Base-by-base conservation (phyloP, 2,329 filamentous ascomycete genomes). In the Mollisiaceae sp. region DNA sequence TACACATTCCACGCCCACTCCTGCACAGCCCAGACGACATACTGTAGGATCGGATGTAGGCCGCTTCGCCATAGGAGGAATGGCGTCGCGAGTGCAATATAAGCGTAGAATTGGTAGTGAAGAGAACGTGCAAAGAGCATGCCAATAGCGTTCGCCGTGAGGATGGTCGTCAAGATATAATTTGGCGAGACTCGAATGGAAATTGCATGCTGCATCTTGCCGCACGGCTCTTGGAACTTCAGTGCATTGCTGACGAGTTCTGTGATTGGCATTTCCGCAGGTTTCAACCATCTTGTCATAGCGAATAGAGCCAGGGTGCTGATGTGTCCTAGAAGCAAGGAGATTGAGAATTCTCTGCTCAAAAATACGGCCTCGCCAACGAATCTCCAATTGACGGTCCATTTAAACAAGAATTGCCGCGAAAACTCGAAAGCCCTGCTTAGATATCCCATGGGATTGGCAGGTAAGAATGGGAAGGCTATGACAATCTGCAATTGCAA, bases 341-440 rank as follows among this genome's bases (percentile, higher is more conserved):
- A 76, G 14, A 84, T 71, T 18, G 89, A 85, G 72, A 92, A 91
- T 2, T 79, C 75, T 64, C 78, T 83, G n/a, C 88, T 90, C 56
- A 96, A 84, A 73, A 99, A 99, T 0, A 81, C 78, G 8, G 91
- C 86, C 78, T 97, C 93, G 18, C 91, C 89, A n/a, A 97, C 80
- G 77, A 98, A 98, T 62, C 94, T 89, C 95, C 95, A 99, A 78
- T 99, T 99, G 71, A 99, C 95, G 0, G 95, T 99, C 95, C 95
- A 99, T 79, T 94, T 93, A 83, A 94, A 98, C 73, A 97, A 84
- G 80, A 99, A 99, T 72, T 92, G 88, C 62, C 95, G 86, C 56
- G 91, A 93, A 65, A 99, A 85, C 80, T 99, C 93, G 76, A 99
- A 99, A 0, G 95, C 93, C 69, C 91, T 85, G 56, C 86, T 85